phyloP scores from a whole-genome alignment of 1,284 basidiomycete species.

The Coniferiporia weirii region DNA sequence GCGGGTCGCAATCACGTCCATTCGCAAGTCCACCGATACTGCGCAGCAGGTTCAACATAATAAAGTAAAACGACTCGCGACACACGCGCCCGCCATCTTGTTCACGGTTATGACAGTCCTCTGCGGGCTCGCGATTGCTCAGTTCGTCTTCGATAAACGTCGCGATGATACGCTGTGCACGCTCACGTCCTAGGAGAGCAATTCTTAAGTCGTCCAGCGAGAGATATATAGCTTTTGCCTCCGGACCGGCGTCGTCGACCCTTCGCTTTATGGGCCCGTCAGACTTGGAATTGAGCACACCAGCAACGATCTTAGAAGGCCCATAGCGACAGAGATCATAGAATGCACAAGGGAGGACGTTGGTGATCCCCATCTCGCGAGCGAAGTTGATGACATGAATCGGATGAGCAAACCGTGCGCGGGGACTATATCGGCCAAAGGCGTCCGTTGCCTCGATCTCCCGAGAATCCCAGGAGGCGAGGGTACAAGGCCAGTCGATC shows the following conservation, averaged over 20 bases:
- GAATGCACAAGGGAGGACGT: constrained; percentile 58
- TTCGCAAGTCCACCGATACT: constrained; percentile 62
- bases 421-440: constrained; percentile 42
- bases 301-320: constrained; percentile 57
- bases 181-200: constrained; percentile 58
- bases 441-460: constrained; percentile 45
- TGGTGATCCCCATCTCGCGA: constrained; percentile 49
- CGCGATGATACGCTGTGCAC: constrained; percentile 55
- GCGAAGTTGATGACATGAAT: constrained; percentile 63
- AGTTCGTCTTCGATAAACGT: constrained; percentile 55
- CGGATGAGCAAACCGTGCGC: constrained; percentile 47
- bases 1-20: constrained; percentile 66
- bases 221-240: constrained; percentile 28
- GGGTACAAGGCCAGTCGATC: constrained; percentile 57
- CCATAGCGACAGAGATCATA: constrained; percentile 70
- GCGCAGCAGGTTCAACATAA: constrained; percentile 65
- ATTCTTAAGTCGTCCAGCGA: constrained; percentile 41
- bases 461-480: constrained; percentile 58
- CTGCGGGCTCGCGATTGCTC: constrained; percentile 41
- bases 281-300: constrained; percentile 29
- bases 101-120: constrained; percentile 39
- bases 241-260: constrained; percentile 4
- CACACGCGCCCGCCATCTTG: constrained; percentile 34
- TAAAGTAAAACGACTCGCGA: constrained; percentile 66
- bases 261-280: constrained; percentile 20